Evolutionary conservation across 768 basidiomycete genomes (phyloP).

Genomic region (Boletus sp.): DNA sequence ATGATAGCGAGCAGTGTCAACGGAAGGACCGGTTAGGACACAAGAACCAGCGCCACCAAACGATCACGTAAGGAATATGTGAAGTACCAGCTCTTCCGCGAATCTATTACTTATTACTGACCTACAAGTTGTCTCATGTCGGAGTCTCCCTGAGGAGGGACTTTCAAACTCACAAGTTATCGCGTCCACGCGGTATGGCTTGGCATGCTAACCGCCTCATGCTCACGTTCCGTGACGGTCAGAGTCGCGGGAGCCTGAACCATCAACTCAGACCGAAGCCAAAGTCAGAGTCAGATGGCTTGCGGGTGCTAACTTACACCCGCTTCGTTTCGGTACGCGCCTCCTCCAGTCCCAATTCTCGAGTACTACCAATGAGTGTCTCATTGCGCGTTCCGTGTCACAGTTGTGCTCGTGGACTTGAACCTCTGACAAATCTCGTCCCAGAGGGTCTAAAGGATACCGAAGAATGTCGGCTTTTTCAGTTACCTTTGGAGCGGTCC

Average conservation of each 20-base stretch:
- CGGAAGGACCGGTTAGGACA: not conserved
- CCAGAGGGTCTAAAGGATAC: not conserved
- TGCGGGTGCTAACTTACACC: constrained; percentile 21
- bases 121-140: not conserved
- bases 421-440: not conserved
- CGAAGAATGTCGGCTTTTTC: not conserved
- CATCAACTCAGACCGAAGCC: constrained; percentile 21
- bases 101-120: constrained; percentile 18
- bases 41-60: constrained; percentile 20
- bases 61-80: constrained; percentile 25
- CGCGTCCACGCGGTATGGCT: not conserved
- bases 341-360: constrained; percentile 22
- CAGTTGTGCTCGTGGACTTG: not conserved
- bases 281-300: constrained; percentile 14
- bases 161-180: not conserved
- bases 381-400: constrained; percentile 1
- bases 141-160: not conserved
- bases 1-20: constrained; percentile 11
- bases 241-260: constrained; percentile 4
- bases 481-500: not conserved
- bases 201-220: not conserved
- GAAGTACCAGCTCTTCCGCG: not conserved
- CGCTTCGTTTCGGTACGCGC: constrained; percentile 22
- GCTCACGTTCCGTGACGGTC: constrained; percentile 1
- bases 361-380: constrained; percentile 5